phyloP scores from a whole-genome alignment of 352 stramenopile species.

The Phytophthora quininea region DNA sequence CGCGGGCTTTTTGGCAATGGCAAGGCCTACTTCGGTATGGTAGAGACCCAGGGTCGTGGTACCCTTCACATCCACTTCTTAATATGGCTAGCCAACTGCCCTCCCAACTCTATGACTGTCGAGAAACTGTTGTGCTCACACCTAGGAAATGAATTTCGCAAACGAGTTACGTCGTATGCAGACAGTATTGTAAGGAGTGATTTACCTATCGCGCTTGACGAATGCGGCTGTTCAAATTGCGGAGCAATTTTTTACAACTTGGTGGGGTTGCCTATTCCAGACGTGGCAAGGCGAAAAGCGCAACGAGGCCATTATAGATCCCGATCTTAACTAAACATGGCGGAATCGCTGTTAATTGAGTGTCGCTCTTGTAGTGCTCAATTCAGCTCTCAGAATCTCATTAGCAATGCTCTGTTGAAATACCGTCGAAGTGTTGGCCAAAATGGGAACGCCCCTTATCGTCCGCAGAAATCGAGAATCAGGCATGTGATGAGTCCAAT shows the following conservation, averaged over 20 bases:
- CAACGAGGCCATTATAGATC: background rate
- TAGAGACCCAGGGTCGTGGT: too few species aligned
- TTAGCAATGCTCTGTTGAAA: background rate
- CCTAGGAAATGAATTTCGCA: background rate
- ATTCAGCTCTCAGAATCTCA: constrained; percentile 8
- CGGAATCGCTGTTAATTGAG: background rate
- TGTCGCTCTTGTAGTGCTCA: background rate
- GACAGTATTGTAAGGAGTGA: constrained; percentile 1
- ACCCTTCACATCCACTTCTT: constrained; percentile 7
- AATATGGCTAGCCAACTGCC: constrained; percentile 4
- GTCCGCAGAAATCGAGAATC: background rate
- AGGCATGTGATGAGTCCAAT: background rate
- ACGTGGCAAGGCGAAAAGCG: too few species aligned
- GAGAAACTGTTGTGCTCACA: background rate
- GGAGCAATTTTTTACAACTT: too few species aligned
- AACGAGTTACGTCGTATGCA: background rate
- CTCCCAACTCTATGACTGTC: constrained; percentile 2
- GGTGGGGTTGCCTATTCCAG: background rate
- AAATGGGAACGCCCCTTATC: background rate
- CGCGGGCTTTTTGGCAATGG: constrained; percentile 6
- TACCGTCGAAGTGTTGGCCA: background rate
- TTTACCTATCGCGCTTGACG: too few species aligned
- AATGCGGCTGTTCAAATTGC: too few species aligned
- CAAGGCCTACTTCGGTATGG: constrained; percentile 13
- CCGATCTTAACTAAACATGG: background rate